A percentile compares a stretch with the other conserved stretches of the same genome.
These are phyloP conservation scores for Rhodomyrtus psidioides DNA, from an alignment of 441 rosid species.

Conservation along the genomic window DNA sequence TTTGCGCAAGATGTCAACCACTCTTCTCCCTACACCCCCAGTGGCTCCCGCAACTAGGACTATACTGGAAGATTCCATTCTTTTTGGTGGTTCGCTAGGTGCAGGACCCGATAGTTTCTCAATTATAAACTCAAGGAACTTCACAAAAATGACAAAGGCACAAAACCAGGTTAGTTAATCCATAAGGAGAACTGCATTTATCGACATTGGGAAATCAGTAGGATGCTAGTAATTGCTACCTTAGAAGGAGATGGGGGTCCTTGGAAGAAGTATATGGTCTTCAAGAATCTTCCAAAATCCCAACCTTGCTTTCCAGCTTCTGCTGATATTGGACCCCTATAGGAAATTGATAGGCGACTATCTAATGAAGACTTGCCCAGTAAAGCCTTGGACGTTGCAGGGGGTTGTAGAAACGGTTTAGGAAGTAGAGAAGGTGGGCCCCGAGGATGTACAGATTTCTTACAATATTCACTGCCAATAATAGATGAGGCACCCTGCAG, in stretches of 20 bases:
- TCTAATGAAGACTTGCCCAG: constrained; percentile 18
- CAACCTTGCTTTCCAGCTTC: constrained; percentile 52
- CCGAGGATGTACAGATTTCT: constrained; percentile 16
- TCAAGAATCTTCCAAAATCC: constrained; percentile 84
- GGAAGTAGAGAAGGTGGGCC: constrained; percentile 37
- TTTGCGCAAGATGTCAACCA: constrained; percentile 49
- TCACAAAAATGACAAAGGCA: constrained; percentile 7
- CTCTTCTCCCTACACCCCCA: constrained; percentile 86
- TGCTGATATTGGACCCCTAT: constrained; percentile 24
- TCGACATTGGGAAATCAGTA: neutral
- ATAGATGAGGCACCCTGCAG: constrained; percentile 49
- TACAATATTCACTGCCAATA: constrained; percentile 16
- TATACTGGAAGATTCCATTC: constrained; percentile 47
- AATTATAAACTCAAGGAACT: constrained; percentile 59
- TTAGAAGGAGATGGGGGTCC: constrained; percentile 74
- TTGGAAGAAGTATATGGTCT: constrained; percentile 74
- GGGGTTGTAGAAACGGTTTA: constrained; percentile 67
- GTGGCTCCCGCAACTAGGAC: constrained; percentile 92
- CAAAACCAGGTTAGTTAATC: constrained; percentile 10
- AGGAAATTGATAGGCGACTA: constrained; percentile 14
- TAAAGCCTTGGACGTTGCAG: constrained; percentile 19
- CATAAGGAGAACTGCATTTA: neutral
- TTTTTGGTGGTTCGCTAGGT: constrained; percentile 20
- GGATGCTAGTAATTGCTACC: constrained; percentile 23
- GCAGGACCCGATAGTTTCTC: constrained; percentile 52